phyloP scores from a whole-genome alignment of 2,329 filamentous ascomycete genomes.

The Diplodia corticola region DNA sequence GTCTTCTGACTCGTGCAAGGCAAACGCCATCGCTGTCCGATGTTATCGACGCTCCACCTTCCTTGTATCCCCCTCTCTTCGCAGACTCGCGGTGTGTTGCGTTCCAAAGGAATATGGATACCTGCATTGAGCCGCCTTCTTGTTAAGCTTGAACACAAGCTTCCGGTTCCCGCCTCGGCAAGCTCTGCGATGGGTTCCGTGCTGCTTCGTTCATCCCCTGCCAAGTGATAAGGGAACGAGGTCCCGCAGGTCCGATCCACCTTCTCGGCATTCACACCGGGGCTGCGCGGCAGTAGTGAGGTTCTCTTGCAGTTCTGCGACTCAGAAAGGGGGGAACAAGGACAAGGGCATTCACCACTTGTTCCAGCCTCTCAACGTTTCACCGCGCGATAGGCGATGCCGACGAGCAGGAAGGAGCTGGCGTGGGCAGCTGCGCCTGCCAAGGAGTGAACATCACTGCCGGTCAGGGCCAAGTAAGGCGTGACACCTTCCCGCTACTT shows the following conservation, averaged over 20 bases:
- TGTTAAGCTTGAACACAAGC: neutral
- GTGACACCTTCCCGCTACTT: neutral
- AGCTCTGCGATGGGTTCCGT: neutral
- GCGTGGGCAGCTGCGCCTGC: too few relatives aligned
- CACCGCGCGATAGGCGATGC: neutral
- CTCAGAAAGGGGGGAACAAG: neutral
- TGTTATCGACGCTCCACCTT: neutral
- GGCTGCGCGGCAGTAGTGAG: too few relatives aligned
- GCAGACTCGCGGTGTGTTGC: neutral
- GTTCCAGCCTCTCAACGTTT: neutral
- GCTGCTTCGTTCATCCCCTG: neutral
- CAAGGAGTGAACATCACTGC: neutral
- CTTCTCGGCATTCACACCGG: too few relatives aligned
- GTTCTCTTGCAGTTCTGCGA: neutral
- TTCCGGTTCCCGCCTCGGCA: neutral
- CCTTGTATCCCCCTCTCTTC: neutral
- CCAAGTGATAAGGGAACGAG: constrained; percentile 5
- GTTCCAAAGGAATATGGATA: neutral
- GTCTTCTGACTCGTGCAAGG: neutral
- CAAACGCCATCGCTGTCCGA: neutral
- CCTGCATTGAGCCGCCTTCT: neutral
- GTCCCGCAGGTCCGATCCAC: neutral
- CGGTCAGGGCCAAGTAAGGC: neutral
- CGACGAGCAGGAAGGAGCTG: too few relatives aligned
- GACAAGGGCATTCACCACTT: neutral